Evolutionary conservation across 345 rosid genomes (phyloP).

Genomic region (Eucalyptus curtisii): DNA sequence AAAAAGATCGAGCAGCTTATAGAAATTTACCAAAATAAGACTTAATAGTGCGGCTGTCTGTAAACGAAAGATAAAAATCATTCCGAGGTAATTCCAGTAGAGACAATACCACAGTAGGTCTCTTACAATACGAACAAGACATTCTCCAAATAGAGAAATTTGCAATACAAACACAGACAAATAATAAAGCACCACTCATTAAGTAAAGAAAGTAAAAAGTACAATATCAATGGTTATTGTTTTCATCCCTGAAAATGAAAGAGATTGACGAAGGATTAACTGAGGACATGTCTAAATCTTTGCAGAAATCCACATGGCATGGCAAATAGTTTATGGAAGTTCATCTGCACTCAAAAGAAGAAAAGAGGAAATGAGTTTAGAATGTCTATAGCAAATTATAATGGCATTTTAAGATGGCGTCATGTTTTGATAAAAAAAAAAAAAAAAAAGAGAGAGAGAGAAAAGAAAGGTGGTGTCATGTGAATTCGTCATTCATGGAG

Average conservation of each 20-base stretch:
- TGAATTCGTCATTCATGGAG: background rate
- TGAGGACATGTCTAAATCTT: background rate
- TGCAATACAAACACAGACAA: background rate
- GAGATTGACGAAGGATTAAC: background rate
- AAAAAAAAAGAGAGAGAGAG: fast-evolving
- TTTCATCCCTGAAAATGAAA: background rate
- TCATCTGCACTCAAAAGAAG: background rate
- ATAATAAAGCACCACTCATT: background rate
- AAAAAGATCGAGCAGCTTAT: background rate
- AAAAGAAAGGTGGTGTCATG: background rate
- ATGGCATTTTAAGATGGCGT: background rate
- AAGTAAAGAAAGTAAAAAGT: background rate
- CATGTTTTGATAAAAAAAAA: background rate
- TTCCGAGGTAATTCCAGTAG: background rate
- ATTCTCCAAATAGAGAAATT: background rate
- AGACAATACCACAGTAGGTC: background rate
- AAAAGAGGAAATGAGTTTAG: background rate
- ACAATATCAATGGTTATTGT: background rate
- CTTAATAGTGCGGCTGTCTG: background rate
- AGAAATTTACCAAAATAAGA: background rate
- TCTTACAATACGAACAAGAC: background rate
- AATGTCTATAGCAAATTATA: background rate
- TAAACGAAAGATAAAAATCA: background rate
- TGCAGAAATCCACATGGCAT: background rate
- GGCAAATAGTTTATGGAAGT: background rate